phyloP scores from a whole-genome alignment of 1,284 basidiomycete species.

The Pyrrhoderma noxium region DNA sequence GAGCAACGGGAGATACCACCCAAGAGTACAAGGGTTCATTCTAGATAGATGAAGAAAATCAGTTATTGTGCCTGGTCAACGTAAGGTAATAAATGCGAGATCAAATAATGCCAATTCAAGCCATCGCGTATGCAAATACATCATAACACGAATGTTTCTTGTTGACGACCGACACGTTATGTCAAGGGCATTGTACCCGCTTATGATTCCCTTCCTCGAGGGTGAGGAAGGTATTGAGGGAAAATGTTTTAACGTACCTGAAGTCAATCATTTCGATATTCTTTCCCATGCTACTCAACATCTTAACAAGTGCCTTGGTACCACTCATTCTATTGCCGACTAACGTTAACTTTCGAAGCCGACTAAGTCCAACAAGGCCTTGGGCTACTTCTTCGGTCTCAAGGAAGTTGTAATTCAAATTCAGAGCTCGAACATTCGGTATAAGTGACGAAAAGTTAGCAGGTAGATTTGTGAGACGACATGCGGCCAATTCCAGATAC shows the following conservation, averaged over 20 bases:
- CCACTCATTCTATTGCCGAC: slow-evolving; percentile 77
- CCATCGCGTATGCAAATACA: background rate
- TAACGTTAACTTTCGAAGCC: slow-evolving; percentile 76
- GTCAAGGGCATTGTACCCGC: slow-evolving; percentile 1
- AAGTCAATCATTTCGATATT: slow-evolving; percentile 83
- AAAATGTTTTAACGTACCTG: slow-evolving; percentile 51
- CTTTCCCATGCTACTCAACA: slow-evolving; percentile 61
- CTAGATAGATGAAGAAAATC: slow-evolving; percentile 31
- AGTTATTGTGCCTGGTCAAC: slow-evolving; percentile 7
- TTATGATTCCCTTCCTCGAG: background rate
- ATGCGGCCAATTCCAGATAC: slow-evolving; percentile 91
- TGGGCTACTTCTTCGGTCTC: slow-evolving; percentile 46
- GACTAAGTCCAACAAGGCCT: slow-evolving; percentile 61
- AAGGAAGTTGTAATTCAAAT: slow-evolving; percentile 94
- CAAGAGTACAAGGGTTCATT: slow-evolving; percentile 94
- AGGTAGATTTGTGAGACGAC: slow-evolving; percentile 76
- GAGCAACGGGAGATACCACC: slow-evolving; percentile 86
- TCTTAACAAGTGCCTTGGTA: slow-evolving; percentile 62
- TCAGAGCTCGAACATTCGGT: slow-evolving; percentile 88
- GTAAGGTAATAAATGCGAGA: background rate
- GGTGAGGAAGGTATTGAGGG: background rate
- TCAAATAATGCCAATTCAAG: slow-evolving; percentile 10
- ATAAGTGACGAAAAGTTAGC: slow-evolving; percentile 54
- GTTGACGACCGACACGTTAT: background rate
- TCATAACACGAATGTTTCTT: background rate